These are phyloP conservation scores for Trichosporon asahii DNA, from an alignment of 1,284 basidiomycete genomes.

Conservation along the genomic window DNA sequence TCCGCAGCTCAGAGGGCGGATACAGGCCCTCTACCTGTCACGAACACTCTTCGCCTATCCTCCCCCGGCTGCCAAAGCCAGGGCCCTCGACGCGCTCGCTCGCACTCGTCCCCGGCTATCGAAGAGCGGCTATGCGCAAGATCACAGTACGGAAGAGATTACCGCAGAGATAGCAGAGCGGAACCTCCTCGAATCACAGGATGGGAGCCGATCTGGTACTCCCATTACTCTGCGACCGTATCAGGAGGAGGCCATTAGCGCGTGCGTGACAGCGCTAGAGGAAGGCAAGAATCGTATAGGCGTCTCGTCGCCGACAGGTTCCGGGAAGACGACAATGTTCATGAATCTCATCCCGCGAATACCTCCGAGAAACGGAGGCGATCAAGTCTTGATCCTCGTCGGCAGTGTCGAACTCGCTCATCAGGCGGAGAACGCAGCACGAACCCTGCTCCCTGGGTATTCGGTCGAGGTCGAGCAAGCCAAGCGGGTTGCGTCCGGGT, in stretches of 20 bases:
- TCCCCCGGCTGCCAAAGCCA: not conserved
- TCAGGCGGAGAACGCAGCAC: conserved; percentile 76
- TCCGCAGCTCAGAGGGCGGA: not conserved
- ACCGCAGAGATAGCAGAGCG: not conserved
- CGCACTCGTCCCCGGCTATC: not conserved
- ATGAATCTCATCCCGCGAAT: conserved; percentile 64
- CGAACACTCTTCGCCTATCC: not conserved
- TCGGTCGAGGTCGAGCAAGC: conserved; percentile 91
- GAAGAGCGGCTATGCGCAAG: not conserved
- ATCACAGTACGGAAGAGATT: not conserved
- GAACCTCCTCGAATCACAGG: not conserved
- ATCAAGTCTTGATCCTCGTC: conserved; percentile 43
- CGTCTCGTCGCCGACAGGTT: conserved; percentile 86
- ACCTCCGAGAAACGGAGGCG: not conserved
- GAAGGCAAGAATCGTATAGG: conserved; percentile 71
- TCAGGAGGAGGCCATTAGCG: conserved; percentile 77
- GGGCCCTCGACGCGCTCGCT: not conserved
- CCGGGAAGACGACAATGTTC: conserved; percentile 92
- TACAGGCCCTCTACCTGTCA: not conserved
- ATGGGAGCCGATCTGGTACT: not conserved
- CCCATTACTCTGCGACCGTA: conserved; percentile 67
- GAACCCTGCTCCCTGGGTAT: conserved; percentile 65
- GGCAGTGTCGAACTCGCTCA: conserved; percentile 67
- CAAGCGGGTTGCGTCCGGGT: conserved; percentile 66
- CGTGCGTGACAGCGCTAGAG: conserved; percentile 69